Evolutionary conservation across 2,329 filamentous ascomycete species (phyloP), one percentile per base, ranked within the genome.

Genomic region (Cucurbitaria berberidis): DNA sequence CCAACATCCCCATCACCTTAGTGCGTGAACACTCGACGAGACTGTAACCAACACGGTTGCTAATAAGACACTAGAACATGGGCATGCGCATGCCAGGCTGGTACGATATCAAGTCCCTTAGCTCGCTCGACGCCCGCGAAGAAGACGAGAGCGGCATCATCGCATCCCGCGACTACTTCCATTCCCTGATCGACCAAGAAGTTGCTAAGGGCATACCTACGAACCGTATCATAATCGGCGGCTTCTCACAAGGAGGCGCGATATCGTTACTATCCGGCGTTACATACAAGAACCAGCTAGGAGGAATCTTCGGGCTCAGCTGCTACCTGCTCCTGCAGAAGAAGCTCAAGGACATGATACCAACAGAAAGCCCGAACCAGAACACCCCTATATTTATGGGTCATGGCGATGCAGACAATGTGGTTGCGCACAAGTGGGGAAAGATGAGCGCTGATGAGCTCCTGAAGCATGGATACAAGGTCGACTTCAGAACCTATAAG

Each of bases 371-470:
- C 62, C 79, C 82, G 49, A 92, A 91, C 74, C 85, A 87, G 74
- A 81, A 89, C 35, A 96, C 91, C 1, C 89, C 90, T 1, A 86
- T 98, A 58, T 90, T 95, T 76, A 89, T 97, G 87, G 91, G 85
- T 11, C 95, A 98, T 66, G 95, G 95, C n/a, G 84, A 87, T 56
- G 77, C 77, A 0, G 93, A 99, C 74, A 82, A 82, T 13, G 78
- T 96, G 3, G 89, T 97, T 8, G 82, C 81, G 62, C 83, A 86
- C 38, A 77, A 83, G 50, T 88, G 89, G 75, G 93, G 90, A 13
- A 77, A 85, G 72, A 73, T 81, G 75, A 91, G 89, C 21, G 85
- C 83, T 3, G 82, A 90, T 35, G 73, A 82, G 53, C 77, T 98
- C 45, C 87, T 85, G 74, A 82, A 84, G 34, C 76, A 88, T 74